phyloP scores from a whole-genome alignment of 495 filamentous ascomycete species.

The Aspergillus leporis region DNA sequence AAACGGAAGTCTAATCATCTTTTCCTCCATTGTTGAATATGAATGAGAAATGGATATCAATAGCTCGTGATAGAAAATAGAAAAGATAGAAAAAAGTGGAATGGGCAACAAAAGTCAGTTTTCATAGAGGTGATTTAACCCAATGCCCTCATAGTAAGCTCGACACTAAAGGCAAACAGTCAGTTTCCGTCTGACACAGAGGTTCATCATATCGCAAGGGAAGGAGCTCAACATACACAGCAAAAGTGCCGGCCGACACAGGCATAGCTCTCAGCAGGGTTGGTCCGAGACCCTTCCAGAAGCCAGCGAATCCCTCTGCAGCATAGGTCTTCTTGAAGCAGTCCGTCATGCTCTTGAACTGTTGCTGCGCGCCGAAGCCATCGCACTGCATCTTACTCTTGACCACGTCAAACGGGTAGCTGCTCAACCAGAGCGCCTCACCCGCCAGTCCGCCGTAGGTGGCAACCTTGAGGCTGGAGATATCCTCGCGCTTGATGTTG shows the following conservation, averaged over 20 bases:
- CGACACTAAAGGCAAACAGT: constrained; percentile 36
- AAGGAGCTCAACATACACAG: constrained; percentile 53
- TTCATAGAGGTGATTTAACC: constrained; percentile 27
- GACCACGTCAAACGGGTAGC: constrained; percentile 94
- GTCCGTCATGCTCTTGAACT: constrained; percentile 81
- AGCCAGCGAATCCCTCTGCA: constrained; percentile 75
- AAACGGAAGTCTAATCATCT: constrained; percentile 20
- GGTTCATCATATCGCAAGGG: background rate
- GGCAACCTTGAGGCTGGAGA: constrained; percentile 82
- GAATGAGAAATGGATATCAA: constrained; percentile 37
- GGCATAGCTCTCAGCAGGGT: constrained; percentile 96
- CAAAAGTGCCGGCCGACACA: constrained; percentile 94
- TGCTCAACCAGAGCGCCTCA: constrained; percentile 87
- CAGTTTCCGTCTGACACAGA: constrained; percentile 2
- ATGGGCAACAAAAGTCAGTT: constrained; percentile 12
- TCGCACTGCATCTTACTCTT: constrained; percentile 99
- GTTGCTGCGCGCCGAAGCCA: constrained; percentile 70
- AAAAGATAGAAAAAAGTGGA: constrained; percentile 14
- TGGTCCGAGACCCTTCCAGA: constrained; percentile 96
- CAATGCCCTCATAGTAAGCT: constrained; percentile 48
- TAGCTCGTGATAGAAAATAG: constrained; percentile 18
- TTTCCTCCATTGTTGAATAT: constrained; percentile 30
- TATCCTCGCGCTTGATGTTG: constrained; percentile 68
- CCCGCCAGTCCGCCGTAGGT: constrained; percentile 91
- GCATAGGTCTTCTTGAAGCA: constrained; percentile 83